Conservation (phyloP, 139 green algal species). For the Chlamydomonas sp. region DNA sequence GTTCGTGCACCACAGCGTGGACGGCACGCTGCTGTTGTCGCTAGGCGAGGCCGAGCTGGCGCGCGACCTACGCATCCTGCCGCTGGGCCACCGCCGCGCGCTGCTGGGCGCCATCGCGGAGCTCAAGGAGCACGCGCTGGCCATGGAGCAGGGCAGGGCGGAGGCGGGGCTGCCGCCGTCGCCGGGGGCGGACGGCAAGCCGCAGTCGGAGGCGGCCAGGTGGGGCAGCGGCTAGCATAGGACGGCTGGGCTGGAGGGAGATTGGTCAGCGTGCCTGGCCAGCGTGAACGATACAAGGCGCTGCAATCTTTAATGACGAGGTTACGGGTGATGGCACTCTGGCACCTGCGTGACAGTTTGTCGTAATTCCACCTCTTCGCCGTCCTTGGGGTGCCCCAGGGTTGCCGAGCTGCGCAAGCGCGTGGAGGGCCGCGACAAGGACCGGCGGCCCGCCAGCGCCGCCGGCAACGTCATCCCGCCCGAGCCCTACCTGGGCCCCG, state of each 20-base stretch:
- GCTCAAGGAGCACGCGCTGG: constrained; percentile 14
- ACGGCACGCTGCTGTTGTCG: constrained; percentile 63
- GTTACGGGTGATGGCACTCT: too few relatives aligned
- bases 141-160: constrained; percentile 1
- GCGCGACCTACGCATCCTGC: constrained; percentile 33
- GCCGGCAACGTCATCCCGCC: constrained; percentile 9
- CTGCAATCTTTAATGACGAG: too few relatives aligned
- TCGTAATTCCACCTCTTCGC: not conserved
- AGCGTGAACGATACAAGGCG: too few relatives aligned
- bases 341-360: too few relatives aligned
- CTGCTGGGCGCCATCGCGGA: constrained; percentile 28
- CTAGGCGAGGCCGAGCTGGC: constrained; percentile 54
- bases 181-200: not conserved
- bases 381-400: not conserved
- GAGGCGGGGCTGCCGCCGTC: not conserved
- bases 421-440: not conserved
- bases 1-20: constrained; percentile 74
- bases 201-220: constrained; percentile 9
- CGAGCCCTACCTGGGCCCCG: constrained; percentile 37
- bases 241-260: not conserved
- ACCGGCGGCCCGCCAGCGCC: constrained; percentile 4
- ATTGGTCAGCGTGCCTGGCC: too few relatives aligned
- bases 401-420: constrained; percentile 20
- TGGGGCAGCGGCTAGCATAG: not conserved
- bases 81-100: constrained; percentile 40